Conservation (phyloP, 176 grass and related monocot species). For the Bothriochloa decipiens region DNA sequence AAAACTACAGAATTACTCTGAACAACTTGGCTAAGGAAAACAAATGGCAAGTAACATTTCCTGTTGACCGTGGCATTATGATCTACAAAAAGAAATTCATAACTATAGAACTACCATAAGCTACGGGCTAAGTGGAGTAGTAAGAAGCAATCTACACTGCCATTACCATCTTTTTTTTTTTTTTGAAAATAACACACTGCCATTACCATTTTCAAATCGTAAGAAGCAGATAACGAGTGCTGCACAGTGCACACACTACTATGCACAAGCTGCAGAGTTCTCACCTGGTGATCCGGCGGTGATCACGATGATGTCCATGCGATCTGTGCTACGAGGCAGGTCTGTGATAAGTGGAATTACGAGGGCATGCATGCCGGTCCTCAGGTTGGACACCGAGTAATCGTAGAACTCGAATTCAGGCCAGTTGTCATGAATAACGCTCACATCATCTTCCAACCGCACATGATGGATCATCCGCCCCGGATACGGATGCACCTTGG, state of each 20-base stretch:
- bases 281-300: background rate
- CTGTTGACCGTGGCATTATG: too few species aligned
- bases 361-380: background rate
- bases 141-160: background rate
- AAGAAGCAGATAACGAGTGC: background rate
- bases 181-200: too few species aligned
- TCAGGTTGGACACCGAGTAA: background rate
- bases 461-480: background rate
- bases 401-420: background rate
- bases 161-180: background rate
- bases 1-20: too few species aligned
- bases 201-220: background rate
- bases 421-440: background rate
- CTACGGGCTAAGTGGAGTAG: too few species aligned
- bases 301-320: background rate
- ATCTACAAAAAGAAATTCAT: background rate
- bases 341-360: background rate
- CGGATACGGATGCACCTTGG: background rate
- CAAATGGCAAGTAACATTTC: too few species aligned
- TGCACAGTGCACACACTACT: background rate
- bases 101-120: background rate
- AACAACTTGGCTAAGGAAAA: too few species aligned
- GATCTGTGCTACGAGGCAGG: background rate
- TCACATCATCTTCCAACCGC: background rate
- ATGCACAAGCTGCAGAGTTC: background rate